Evolutionary conservation across 768 basidiomycete genomes (phyloP).

Genomic region (Pulveroboletus sp.): DNA sequence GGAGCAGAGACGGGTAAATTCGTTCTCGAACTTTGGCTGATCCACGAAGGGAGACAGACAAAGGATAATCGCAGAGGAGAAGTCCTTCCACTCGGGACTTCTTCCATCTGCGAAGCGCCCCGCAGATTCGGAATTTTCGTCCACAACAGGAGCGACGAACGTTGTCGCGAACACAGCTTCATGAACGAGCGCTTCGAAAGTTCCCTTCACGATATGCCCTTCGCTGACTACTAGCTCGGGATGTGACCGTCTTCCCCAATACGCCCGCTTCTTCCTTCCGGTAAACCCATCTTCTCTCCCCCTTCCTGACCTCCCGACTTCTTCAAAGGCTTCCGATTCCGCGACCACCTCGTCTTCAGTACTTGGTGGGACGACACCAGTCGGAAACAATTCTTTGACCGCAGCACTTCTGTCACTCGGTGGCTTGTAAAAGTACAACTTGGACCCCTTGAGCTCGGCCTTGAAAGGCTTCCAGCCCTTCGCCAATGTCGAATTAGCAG

Average conservation of each 20-base stretch:
- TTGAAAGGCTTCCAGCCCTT: conserved; percentile 90
- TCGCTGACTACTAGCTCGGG: conserved; percentile 53
- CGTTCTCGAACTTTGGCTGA: conserved; percentile 57
- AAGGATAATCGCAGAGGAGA: conserved; percentile 57
- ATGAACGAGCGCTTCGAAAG: conserved; percentile 74
- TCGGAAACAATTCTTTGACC: conserved; percentile 73
- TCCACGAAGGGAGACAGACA: conserved; percentile 56
- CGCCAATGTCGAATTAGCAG: conserved; percentile 36
- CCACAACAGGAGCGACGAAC: conserved; percentile 34
- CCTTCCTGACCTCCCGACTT: conserved; percentile 28
- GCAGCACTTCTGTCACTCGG: conserved; percentile 61
- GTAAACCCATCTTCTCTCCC: conserved; percentile 30
- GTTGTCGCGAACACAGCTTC: conserved; percentile 78
- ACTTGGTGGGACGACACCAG: conserved; percentile 50
- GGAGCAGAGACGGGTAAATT: conserved; percentile 61
- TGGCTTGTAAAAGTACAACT: conserved; percentile 83
- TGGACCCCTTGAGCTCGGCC: conserved; percentile 76
- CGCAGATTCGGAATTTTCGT: conserved; percentile 13
- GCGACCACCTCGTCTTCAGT: conserved; percentile 42
- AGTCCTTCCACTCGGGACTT: conserved; percentile 51
- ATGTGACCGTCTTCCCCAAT: conserved; percentile 74
- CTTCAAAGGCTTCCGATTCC: conserved; percentile 27
- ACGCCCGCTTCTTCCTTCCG: conserved; percentile 58
- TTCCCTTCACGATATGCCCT: conserved; percentile 54
- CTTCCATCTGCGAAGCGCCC: conserved; percentile 18